Evolutionary conservation across 495 filamentous ascomycete genomes (phyloP).

Genomic region (Hypoxylon intermedium): DNA sequence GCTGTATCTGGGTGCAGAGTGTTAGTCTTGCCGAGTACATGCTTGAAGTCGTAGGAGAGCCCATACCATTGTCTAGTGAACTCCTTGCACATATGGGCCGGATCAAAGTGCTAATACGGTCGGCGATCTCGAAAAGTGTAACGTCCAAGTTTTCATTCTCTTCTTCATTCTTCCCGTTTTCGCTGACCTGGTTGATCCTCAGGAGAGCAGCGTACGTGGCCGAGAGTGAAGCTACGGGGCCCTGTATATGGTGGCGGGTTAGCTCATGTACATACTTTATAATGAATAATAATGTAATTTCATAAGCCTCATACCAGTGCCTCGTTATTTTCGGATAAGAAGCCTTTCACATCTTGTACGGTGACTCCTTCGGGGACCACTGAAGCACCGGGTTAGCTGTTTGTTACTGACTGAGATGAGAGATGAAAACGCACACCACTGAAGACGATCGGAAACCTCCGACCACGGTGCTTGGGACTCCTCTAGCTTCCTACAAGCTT

Average conservation of each 20-base stretch:
- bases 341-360: neutral
- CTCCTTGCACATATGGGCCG: conserved; percentile 26
- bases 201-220: conserved; percentile 18
- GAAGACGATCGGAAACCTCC: conserved; percentile 8
- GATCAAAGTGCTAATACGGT: conserved; percentile 26
- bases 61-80: conserved; percentile 32
- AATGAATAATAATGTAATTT: too few relatives aligned
- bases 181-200: conserved; percentile 7
- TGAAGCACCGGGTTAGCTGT: conserved; percentile 1
- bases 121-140: conserved; percentile 13
- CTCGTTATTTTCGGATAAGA: conserved; percentile 1
- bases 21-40: neutral
- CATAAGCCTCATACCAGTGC: conserved; percentile 2
- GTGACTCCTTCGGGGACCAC: conserved; percentile 11
- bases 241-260: conserved; percentile 7
- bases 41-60: neutral
- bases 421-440: conserved; percentile 3
- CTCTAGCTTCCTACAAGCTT: conserved; percentile 10
- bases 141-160: neutral
- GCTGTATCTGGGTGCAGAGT: conserved; percentile 23
- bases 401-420: neutral
- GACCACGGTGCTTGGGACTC: neutral
- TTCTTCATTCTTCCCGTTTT: neutral
- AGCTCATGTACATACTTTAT: neutral
- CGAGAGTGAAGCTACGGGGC: conserved; percentile 18